Percentiles rank a stretch among this genome's conserved stretches.
phyloP scores from a whole-genome alignment of 352 stramenopile genomes.

The Saprolegnia parasitica region DNA sequence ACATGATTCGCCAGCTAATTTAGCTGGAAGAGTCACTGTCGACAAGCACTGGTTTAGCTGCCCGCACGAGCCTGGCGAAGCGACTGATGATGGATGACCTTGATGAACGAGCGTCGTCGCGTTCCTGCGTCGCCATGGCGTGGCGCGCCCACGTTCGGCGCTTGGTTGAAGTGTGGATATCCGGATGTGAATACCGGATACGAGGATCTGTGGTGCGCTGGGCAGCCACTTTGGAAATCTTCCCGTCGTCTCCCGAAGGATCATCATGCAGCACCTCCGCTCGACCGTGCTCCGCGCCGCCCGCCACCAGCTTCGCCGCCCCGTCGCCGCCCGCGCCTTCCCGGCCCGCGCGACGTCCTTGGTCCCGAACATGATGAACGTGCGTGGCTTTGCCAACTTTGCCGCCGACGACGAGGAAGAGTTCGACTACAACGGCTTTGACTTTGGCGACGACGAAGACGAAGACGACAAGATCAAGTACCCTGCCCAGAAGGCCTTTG shows the following conservation, averaged over 20 bases:
- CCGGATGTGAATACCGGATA: background rate
- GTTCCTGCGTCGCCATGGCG: background rate
- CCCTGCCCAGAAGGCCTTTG: slow-evolving; percentile 45
- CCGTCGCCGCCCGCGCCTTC: slow-evolving; percentile 18
- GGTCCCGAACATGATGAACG: slow-evolving; percentile 6
- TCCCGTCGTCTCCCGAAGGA: background rate
- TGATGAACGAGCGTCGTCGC: too few species aligned
- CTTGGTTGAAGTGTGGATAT: background rate
- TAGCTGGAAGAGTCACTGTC: background rate
- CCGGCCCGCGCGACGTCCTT: background rate
- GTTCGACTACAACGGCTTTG: slow-evolving; percentile 55
- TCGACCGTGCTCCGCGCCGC: slow-evolving; percentile 21
- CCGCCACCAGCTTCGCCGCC: slow-evolving; percentile 21
- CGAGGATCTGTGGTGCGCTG: background rate
- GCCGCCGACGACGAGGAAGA: slow-evolving; percentile 34
- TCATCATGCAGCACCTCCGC: slow-evolving; percentile 24
- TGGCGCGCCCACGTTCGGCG: background rate
- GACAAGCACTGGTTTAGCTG: too few species aligned
- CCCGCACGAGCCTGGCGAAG: too few species aligned
- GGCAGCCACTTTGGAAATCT: background rate
- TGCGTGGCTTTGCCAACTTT: background rate
- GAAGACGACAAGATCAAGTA: slow-evolving; percentile 81
- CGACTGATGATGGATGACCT: too few species aligned
- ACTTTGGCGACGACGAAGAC: slow-evolving; percentile 55
- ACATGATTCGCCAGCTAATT: background rate